Percentiles rank a stretch among this genome's conserved stretches.
These are phyloP conservation scores for Aspergillus melleus DNA, from an alignment of 2,329 filamentous ascomycete species.

Conservation along the genomic window DNA sequence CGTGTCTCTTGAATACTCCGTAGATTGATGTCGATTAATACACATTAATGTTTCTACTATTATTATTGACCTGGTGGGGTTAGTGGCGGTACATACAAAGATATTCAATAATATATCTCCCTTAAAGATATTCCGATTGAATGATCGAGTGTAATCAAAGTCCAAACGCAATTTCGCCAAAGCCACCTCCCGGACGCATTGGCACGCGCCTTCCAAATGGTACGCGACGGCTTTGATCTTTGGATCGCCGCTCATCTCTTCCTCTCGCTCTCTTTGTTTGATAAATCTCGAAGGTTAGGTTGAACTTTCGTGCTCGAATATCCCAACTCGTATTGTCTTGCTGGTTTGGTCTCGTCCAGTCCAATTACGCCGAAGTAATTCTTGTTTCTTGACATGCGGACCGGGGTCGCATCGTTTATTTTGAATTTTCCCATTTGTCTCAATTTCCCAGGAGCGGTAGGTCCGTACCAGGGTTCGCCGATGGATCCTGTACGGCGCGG, in stretches of 20 bases:
- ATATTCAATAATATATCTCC: too few species aligned
- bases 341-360: too few species aligned
- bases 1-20: too few species aligned
- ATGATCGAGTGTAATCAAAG: neutral
- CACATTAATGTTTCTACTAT: too few species aligned
- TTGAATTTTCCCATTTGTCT: slow-evolving; percentile 8
- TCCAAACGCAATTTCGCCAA: neutral
- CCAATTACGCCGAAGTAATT: neutral
- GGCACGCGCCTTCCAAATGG: slow-evolving; percentile 17
- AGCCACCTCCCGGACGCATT: slow-evolving; percentile 5
- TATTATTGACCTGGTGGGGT: neutral
- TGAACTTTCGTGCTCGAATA: too few species aligned
- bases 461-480: slow-evolving; percentile 14
- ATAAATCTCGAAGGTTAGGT: too few species aligned
- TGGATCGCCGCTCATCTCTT: neutral
- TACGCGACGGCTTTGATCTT: slow-evolving; percentile 10
- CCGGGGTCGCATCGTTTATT: slow-evolving; percentile 1
- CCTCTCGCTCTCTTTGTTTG: neutral
- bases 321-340: too few species aligned
- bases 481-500: slow-evolving; percentile 4
- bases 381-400: neutral
- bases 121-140: neutral
- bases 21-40: too few species aligned
- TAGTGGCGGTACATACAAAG: too few species aligned
- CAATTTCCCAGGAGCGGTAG: slow-evolving; percentile 2